Evolutionary conservation across 306 rosid genomes (phyloP).

Genomic region (Casuarina glauca): DNA sequence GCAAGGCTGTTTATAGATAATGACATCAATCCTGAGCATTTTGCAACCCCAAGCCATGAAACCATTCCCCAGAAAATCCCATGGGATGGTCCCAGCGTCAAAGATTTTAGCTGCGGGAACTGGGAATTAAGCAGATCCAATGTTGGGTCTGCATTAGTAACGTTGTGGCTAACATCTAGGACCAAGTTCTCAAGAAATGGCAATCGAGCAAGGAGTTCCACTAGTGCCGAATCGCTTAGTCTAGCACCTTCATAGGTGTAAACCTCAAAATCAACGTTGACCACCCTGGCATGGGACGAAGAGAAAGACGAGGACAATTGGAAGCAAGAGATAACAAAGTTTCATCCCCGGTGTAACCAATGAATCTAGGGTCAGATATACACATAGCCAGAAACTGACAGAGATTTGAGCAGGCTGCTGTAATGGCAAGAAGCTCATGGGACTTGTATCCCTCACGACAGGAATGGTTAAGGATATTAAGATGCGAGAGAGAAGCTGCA

Average conservation of each 20-base stretch:
- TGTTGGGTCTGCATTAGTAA: background rate
- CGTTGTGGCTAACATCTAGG: conserved; percentile 8
- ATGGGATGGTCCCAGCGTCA: conserved; percentile 8
- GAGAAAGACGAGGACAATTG: conserved; percentile 5
- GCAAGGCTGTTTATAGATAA: background rate
- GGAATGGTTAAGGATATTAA: background rate
- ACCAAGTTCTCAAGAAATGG: conserved; percentile 16
- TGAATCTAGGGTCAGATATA: conserved; percentile 3
- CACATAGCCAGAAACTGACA: background rate
- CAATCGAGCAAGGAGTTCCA: conserved; percentile 1
- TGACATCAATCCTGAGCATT: background rate
- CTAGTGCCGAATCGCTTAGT: background rate
- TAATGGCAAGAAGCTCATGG: conserved; percentile 17
- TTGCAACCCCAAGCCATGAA: no score
- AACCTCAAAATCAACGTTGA: no score
- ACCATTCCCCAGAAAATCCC: no score
- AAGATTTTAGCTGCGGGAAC: background rate
- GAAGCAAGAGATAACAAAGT: conserved; percentile 2
- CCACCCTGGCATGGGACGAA: no score
- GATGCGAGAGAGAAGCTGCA: conserved; percentile 2
- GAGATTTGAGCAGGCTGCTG: conserved; percentile 14
- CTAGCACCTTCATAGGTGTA: no score
- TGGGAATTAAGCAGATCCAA: background rate
- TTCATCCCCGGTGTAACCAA: conserved; percentile 7
- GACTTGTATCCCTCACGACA: conserved; percentile 5